Evolutionary conservation across 371 early-diverging fungal species (phyloP).

Genomic region (Zychaea mexicana): DNA sequence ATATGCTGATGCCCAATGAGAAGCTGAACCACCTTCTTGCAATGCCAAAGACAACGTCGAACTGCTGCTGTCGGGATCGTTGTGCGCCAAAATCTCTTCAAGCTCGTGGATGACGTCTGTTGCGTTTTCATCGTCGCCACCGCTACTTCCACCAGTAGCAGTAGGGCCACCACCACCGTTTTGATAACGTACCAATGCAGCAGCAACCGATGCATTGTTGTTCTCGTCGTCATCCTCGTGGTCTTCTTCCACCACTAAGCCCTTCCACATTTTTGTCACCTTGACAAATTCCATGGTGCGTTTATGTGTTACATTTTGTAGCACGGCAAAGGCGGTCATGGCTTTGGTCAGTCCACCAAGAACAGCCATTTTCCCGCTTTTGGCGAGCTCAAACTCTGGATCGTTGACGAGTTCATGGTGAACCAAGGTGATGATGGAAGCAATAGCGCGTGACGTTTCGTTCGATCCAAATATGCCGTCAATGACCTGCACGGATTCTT

Average conservation of each 20-base stretch:
- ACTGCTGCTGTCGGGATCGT: background rate
- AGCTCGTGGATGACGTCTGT: constrained; percentile 40
- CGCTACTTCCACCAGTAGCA: background rate
- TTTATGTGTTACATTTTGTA: constrained; percentile 79
- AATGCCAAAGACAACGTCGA: background rate
- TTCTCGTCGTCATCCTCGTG: constrained; percentile 8
- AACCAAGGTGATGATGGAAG: constrained; percentile 79
- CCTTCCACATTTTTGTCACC: constrained; percentile 55
- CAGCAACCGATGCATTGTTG: background rate
- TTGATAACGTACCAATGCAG: background rate
- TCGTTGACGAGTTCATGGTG: constrained; percentile 76
- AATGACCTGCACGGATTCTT: constrained; percentile 87
- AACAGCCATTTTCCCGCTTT: constrained; percentile 70
- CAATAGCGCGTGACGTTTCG: constrained; percentile 86
- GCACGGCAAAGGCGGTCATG: constrained; percentile 80
- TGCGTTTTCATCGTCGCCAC: background rate
- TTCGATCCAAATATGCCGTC: constrained; percentile 93
- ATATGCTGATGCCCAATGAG: constrained; percentile 8
- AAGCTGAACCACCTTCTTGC: background rate
- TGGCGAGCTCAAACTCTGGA: constrained; percentile 65
- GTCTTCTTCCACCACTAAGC: constrained; percentile 50
- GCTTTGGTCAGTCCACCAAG: constrained; percentile 79
- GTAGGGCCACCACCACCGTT: background rate
- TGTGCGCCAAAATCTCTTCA: constrained; percentile 27
- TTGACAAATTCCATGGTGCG: constrained; percentile 54